These are phyloP conservation scores for Fusarium napiforme DNA, from an alignment of 2,329 filamentous ascomycete species.

Conservation along the genomic window DNA sequence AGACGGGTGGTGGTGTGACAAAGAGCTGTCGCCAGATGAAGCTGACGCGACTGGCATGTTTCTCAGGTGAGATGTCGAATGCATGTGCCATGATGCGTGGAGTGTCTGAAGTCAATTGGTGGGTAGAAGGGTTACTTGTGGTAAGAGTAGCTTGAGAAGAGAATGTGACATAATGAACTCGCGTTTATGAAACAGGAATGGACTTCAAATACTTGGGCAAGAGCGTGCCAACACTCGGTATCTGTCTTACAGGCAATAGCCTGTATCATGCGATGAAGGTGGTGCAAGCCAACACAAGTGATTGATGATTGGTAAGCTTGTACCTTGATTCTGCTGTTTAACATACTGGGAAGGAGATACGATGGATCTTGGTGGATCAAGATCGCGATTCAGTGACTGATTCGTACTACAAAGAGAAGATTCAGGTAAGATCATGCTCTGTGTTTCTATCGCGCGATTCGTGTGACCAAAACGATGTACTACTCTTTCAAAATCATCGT, in stretches of 20 bases:
- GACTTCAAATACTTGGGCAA: neutral
- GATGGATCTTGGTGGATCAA: neutral
- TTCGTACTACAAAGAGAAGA: no score
- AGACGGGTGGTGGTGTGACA: neutral
- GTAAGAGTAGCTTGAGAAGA: neutral
- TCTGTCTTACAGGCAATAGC: neutral
- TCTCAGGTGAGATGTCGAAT: neutral
- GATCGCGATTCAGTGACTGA: neutral
- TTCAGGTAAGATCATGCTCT: neutral
- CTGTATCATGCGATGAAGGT: rapidly evolving
- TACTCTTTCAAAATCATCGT: neutral
- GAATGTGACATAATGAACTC: neutral
- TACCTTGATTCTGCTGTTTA: neutral
- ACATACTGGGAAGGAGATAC: neutral
- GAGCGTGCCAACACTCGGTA: neutral
- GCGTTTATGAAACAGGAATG: neutral
- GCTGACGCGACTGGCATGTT: neutral
- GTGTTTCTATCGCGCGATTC: neutral
- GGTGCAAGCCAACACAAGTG: neutral
- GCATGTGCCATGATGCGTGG: neutral
- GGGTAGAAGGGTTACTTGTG: no score
- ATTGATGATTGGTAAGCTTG: neutral
- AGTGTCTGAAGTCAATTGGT: rapidly evolving
- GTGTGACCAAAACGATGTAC: neutral
- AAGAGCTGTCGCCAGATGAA: neutral